Percentiles rank a stretch among this genome's conserved stretches.
These are phyloP conservation scores for Metschnikowia picachoensis DNA, from an alignment of 805 yeast genomes.

Conservation along the genomic window DNA sequence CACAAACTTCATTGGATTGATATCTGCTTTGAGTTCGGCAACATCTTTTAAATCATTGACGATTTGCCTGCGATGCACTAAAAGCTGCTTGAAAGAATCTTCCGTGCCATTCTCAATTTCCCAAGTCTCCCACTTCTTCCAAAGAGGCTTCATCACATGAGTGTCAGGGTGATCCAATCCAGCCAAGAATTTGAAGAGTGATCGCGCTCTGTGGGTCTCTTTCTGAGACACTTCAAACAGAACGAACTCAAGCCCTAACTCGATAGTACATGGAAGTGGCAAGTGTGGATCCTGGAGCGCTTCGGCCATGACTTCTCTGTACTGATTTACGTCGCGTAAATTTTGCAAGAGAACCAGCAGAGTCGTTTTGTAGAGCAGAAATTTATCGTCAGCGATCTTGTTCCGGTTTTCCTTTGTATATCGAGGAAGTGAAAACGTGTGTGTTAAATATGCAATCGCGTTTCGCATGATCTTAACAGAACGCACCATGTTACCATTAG, in stretches of 20 bases:
- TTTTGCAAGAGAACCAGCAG: conserved; percentile 5
- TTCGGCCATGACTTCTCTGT: conserved; percentile 38
- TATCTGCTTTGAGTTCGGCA: conserved; percentile 10
- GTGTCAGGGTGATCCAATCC: conserved; percentile 22
- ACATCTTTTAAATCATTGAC: conserved; percentile 18
- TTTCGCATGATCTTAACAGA: conserved; percentile 31
- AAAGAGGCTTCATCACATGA: conserved; percentile 24
- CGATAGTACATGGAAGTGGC: conserved; percentile 39
- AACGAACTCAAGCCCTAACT: conserved; percentile 52
- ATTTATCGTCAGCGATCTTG: conserved; percentile 22
- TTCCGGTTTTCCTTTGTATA: conserved; percentile 12
- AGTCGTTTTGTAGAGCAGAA: conserved; percentile 18
- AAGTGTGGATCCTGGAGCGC: conserved; percentile 42
- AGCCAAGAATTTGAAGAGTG: conserved; percentile 44
- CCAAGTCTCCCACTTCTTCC: conserved; percentile 72
- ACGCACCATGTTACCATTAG: conserved; percentile 46
- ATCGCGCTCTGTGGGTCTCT: conserved; percentile 60
- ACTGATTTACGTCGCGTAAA: conserved; percentile 16
- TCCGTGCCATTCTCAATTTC: conserved; percentile 73
- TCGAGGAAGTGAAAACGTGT: neutral
- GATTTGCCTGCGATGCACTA: conserved; percentile 51
- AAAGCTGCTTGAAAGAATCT: conserved; percentile 68
- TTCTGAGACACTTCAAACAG: conserved; percentile 49
- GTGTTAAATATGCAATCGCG: conserved; percentile 15
- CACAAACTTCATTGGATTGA: conserved; percentile 47